Conservation (phyloP, 2,329 filamentous ascomycete species). For the Aspergillus sclerotialis region DNA sequence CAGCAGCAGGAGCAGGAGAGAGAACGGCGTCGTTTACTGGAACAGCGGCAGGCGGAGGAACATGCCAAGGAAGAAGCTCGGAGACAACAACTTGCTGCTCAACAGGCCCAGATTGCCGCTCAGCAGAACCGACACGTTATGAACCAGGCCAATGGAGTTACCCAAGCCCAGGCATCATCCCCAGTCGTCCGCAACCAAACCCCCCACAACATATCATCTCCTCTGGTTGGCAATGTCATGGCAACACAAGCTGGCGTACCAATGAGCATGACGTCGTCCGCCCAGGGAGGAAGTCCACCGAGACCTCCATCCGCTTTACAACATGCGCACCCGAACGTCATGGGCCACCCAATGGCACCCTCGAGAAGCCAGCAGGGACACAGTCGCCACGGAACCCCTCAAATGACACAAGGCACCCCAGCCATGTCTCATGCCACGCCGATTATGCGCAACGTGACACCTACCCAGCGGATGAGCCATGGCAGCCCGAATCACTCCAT, state of each 20-base stretch:
- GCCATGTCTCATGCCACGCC: conserved; percentile 42
- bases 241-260: conserved; percentile 33
- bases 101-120: conserved; percentile 38
- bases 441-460: conserved; percentile 41
- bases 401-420: conserved; percentile 41
- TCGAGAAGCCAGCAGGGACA: conserved; percentile 40
- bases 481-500: conserved; percentile 39
- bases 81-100: conserved; percentile 34
- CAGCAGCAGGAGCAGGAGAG: conserved; percentile 43
- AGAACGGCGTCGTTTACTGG: conserved; percentile 40
- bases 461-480: conserved; percentile 40
- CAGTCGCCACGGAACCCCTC: conserved; percentile 42
- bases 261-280: conserved; percentile 39
- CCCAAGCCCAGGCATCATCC: conserved; percentile 40
- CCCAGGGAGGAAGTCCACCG: conserved; percentile 40
- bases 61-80: conserved; percentile 34
- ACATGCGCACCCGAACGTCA: conserved; percentile 40
- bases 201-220: conserved; percentile 39
- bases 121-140: conserved; percentile 47
- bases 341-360: conserved; percentile 39
- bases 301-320: conserved; percentile 41
- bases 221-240: conserved; percentile 34
- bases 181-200: conserved; percentile 43
- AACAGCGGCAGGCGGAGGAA: conserved; percentile 39
- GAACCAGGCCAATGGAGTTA: conserved; percentile 35